Evolutionary conservation across 78 protist genomes (phyloP).

Genomic region (Protostelium mycophagum): DNA sequence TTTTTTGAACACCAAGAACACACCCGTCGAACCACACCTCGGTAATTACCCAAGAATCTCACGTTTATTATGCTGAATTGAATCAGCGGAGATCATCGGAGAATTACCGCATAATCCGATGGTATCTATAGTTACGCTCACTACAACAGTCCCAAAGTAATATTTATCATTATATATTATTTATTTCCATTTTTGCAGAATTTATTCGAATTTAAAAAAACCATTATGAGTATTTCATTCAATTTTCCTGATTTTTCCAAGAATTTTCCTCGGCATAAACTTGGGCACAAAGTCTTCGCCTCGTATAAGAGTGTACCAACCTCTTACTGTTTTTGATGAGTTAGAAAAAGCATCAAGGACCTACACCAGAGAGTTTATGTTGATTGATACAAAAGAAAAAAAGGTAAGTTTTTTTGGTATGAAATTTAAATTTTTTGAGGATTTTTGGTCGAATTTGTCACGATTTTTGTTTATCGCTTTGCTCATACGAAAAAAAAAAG

Average conservation of each 20-base stretch:
- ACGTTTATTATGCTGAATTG: background rate
- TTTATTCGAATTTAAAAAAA: too few species aligned
- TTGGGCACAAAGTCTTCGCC: background rate
- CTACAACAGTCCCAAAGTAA: background rate
- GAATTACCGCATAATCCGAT: background rate
- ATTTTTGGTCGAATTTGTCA: too few species aligned
- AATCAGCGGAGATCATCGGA: background rate
- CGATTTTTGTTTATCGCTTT: too few species aligned
- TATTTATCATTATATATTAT: too few species aligned
- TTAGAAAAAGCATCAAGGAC: background rate
- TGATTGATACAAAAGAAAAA: background rate
- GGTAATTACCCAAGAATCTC: too few species aligned
- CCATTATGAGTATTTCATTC: background rate
- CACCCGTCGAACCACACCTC: too few species aligned
- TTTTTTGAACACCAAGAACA: too few species aligned
- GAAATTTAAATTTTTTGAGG: too few species aligned
- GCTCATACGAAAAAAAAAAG: too few species aligned
- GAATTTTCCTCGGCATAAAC: background rate
- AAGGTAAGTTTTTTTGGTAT: too few species aligned
- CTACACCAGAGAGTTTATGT: background rate
- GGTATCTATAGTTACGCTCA: background rate
- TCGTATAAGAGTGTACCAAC: background rate
- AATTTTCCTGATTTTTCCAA: background rate
- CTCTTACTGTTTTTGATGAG: background rate
- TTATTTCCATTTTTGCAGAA: too few species aligned